A percentile compares a stretch with the other conserved stretches of the same genome.
Evolutionary conservation across 805 yeast species (phyloP).

Genomic region (Wickerhamomyces subpelliculosus): DNA sequence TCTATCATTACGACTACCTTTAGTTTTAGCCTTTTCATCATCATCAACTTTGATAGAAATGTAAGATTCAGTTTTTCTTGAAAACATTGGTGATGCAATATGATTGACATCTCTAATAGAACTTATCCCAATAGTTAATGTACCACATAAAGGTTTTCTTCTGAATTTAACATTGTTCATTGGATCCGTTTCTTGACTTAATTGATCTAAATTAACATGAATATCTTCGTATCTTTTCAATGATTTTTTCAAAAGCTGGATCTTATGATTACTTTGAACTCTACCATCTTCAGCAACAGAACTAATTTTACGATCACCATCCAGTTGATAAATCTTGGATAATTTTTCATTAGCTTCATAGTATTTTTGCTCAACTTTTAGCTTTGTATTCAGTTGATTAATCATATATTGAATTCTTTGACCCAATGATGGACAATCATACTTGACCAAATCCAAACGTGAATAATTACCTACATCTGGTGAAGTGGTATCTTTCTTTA

Average conservation of each 20-base stretch:
- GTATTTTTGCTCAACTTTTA: conserved; percentile 91
- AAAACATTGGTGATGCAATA: conserved; percentile 73
- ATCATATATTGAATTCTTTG: conserved; percentile 94
- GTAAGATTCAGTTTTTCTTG: conserved; percentile 72
- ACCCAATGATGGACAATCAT: conserved; percentile 91
- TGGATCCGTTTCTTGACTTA: conserved; percentile 57
- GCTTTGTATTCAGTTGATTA: conserved; percentile 88
- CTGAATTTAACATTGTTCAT: conserved; percentile 67
- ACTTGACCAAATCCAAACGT: conserved; percentile 75
- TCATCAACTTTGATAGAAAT: conserved; percentile 84
- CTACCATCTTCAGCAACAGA: conserved; percentile 88
- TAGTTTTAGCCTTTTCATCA: conserved; percentile 71
- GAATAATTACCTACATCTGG: conserved; percentile 43
- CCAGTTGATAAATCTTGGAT: conserved; percentile 76
- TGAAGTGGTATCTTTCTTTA: conserved; percentile 10
- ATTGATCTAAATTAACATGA: conserved; percentile 61
- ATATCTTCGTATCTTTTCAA: conserved; percentile 85
- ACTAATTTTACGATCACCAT: conserved; percentile 82
- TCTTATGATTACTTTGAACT: conserved; percentile 76
- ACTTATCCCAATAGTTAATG: conserved; percentile 61
- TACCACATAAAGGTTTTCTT: conserved; percentile 80
- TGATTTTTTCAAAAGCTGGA: conserved; percentile 75
- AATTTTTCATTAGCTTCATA: conserved; percentile 88
- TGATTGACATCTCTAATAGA: conserved; percentile 90
- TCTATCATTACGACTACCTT: conserved; percentile 65